A percentile compares a stretch with the other conserved stretches of the same genome.
Conservation (phyloP, 805 yeast genomes). For the Barnettozyma siamensis region DNA sequence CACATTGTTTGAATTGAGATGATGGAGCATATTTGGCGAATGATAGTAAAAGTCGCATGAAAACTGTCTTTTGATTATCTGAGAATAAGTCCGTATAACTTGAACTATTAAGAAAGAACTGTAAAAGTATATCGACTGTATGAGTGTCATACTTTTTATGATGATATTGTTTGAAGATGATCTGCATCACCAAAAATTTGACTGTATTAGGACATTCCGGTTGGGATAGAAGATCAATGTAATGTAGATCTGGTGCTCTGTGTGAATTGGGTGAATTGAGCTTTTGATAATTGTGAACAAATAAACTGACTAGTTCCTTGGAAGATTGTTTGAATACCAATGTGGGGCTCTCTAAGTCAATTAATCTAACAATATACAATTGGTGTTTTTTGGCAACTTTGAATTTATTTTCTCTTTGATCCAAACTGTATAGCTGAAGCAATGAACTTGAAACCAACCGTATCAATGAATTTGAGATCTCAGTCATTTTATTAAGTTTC, state of each 20-base stretch:
- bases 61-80: slow-evolving; percentile 11
- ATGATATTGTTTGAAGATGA: slow-evolving; percentile 20
- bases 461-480: slow-evolving; percentile 13
- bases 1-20: slow-evolving; percentile 15
- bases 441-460: slow-evolving; percentile 21
- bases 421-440: slow-evolving; percentile 17
- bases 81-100: not conserved
- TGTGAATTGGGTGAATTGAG: no score
- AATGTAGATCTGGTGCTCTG: not conserved
- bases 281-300: slow-evolving; percentile 5
- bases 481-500: slow-evolving; percentile 9
- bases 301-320: slow-evolving; percentile 4
- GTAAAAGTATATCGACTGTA: slow-evolving; percentile 1
- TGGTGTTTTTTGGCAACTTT: slow-evolving; percentile 17
- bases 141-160: slow-evolving; percentile 5
- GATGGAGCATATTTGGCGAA: slow-evolving; percentile 15
- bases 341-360: slow-evolving; percentile 17
- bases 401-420: slow-evolving; percentile 3
- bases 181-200: slow-evolving; percentile 20
- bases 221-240: not conserved
- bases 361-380: slow-evolving; percentile 16
- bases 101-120: slow-evolving; percentile 11
- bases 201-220: slow-evolving; percentile 4
- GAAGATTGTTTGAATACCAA: slow-evolving; percentile 5
- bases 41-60: slow-evolving; percentile 17